These are phyloP conservation scores for Globisporangium megalacanthum DNA, from an alignment of 352 stramenopile species.

Conservation along the genomic window DNA sequence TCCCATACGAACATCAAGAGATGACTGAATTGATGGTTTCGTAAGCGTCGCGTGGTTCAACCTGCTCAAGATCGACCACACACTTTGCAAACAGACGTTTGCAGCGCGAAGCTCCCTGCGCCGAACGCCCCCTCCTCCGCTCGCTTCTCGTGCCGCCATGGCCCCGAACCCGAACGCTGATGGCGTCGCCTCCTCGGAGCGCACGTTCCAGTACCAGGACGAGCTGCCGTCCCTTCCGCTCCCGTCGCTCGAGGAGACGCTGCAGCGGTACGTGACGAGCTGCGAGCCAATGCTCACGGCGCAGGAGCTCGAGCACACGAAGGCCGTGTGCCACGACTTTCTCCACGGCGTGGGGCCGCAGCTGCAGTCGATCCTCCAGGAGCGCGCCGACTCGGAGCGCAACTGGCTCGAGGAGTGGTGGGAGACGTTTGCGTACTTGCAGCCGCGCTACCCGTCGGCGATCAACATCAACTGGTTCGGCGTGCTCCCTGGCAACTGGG, in stretches of 20 bases:
- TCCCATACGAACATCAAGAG: not conserved
- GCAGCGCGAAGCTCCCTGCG: not conserved
- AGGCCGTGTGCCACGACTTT: constrained; percentile 89
- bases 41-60: not conserved
- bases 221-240: constrained; percentile 91
- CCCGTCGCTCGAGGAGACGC: constrained; percentile 90
- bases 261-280: constrained; percentile 90
- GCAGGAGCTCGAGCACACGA: constrained; percentile 88
- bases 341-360: constrained; percentile 82
- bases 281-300: constrained; percentile 85
- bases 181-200: constrained; percentile 23
- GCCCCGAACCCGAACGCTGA: not conserved
- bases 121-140: not conserved
- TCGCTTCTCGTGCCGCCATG: not conserved
- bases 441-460: constrained; percentile 91
- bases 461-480: constrained; percentile 99
- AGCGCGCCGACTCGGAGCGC: constrained; percentile 74
- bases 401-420: constrained; percentile 95
- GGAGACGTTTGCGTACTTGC: constrained; percentile 96
- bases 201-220: constrained; percentile 80
- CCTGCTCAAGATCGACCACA: not conserved
- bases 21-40: not conserved
- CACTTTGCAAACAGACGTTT: constrained; percentile 5
- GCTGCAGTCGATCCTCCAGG: constrained; percentile 87
- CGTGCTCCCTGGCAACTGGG: constrained; percentile 92